Conservation (phyloP, 139 green algal species). For the Chlorella sp. region DNA sequence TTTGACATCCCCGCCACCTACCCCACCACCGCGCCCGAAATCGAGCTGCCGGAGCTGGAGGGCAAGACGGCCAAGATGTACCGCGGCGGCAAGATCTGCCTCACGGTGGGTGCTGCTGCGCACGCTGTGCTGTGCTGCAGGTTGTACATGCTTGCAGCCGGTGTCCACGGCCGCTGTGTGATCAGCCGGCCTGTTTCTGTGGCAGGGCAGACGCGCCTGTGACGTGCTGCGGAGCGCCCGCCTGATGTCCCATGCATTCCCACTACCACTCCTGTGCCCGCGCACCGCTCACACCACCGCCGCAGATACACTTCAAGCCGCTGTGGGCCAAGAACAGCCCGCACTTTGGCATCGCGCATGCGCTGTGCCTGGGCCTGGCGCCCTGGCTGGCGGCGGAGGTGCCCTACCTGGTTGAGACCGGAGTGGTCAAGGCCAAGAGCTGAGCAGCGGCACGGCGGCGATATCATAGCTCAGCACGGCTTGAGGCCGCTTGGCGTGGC, state of each 20-base stretch:
- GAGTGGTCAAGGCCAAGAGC: constrained; percentile 77
- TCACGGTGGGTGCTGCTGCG: constrained; percentile 63
- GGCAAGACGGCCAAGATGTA: constrained; percentile 99
- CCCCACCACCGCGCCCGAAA: constrained; percentile 90
- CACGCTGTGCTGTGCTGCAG: too few relatives aligned
- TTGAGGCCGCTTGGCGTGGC: too few relatives aligned
- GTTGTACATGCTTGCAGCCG: too few relatives aligned
- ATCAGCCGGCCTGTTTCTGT: too few relatives aligned
- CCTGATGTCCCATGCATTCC: too few relatives aligned
- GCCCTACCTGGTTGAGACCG: constrained; percentile 89
- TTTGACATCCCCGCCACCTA: constrained; percentile 97
- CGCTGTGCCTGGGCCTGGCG: constrained; percentile 93
- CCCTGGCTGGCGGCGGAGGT: constrained; percentile 97
- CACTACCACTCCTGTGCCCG: too few relatives aligned
- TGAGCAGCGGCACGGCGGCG: too few relatives aligned
- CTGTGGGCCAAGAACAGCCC: constrained; percentile 94
- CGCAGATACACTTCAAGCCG: constrained; percentile 96
- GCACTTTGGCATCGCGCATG: constrained; percentile 96
- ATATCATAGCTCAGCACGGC: too few relatives aligned
- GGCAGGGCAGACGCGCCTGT: too few relatives aligned
- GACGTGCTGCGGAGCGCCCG: too few relatives aligned
- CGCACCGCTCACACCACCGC: too few relatives aligned
- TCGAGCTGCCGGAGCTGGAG: constrained; percentile 95
- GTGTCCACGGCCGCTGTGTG: too few relatives aligned
- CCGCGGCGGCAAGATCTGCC: constrained; percentile 95